Evolutionary conservation across 345 rosid genomes (phyloP), one percentile per base, ranked within the genome.

Genomic region (Gossypium herbaceum): DNA sequence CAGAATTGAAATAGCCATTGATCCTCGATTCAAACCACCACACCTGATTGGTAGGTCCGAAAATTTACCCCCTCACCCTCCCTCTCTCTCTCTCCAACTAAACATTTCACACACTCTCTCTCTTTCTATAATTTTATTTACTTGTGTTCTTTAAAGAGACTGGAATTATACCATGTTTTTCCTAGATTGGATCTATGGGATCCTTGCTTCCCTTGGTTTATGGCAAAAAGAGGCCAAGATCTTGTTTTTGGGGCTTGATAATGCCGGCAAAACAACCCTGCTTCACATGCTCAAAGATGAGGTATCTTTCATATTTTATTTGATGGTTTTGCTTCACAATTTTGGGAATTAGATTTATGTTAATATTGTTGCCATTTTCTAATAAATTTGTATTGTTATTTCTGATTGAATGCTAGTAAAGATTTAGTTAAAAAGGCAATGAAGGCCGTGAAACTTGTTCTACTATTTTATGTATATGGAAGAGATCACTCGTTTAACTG

Each of bases 251-350:
- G 95, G 95, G 19, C 93, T 91, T 45, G 96, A 91, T 78, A 91
- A 91, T 84, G 90, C 96, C 43, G 93, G 96, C 4, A 91, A 91
- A 82, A 91, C 96, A 43, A 91, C 96, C 4, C 29, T 91, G 73
- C 96, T 91, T 83, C 96, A 91, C 82, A 91, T 91, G 96, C 84
- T 91, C 75, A 91, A 91, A 79, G 96, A 91, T 50, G 96, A 89
- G 93, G 96, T 82, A 29, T 25, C 57, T 52, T 52, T 7, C 2
- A 56, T 11, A 43, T 2, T 62, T 52, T 17, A 1, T 52, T 13
- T 22, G 41, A 16, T 71, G 52, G 52, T 74, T 74, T 74, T 74
- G 51, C 22, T 29, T 52, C 16, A 3, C 5, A 19, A 39, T 41
- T 19, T 71, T 9, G 39, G 65, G 29, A 47, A 25, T 64, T 13